Conservation (phyloP, 768 basidiomycete species). For the Gyrodon lividus region DNA sequence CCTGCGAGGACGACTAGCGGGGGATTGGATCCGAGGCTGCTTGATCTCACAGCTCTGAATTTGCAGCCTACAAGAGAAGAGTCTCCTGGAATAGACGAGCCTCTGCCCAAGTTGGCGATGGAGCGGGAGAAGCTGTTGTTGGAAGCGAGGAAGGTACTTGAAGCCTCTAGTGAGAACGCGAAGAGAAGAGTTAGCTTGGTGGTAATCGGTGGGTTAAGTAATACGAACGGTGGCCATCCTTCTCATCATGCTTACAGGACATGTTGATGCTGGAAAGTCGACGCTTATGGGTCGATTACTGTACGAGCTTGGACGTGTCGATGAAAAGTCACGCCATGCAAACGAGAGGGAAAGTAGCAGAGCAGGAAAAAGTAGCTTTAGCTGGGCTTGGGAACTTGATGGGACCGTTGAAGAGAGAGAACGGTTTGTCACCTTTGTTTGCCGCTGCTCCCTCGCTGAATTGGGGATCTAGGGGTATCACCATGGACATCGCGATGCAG, state of each 20-base stretch:
- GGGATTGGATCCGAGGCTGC: conserved; percentile 51
- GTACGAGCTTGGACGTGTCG: conserved; percentile 87
- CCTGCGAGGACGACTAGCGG: conserved; percentile 34
- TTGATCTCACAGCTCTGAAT: conserved; percentile 78
- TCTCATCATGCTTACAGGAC: conserved; percentile 53
- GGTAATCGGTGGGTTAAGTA: conserved; percentile 70
- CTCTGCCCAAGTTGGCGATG: conserved; percentile 62
- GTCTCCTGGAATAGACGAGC: conserved; percentile 38
- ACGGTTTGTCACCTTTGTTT: conserved; percentile 50
- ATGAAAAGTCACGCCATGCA: conserved; percentile 77
- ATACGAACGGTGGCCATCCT: neutral
- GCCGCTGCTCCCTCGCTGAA: conserved; percentile 9
- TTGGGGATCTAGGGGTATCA: conserved; percentile 71
- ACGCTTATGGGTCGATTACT: conserved; percentile 94
- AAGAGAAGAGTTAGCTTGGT: conserved; percentile 83
- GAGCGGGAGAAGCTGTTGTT: conserved; percentile 82
- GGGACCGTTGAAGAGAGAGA: conserved; percentile 91
- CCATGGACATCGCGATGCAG: conserved; percentile 94
- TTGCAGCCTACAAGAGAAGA: conserved; percentile 49
- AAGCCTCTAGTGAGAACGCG: conserved; percentile 44
- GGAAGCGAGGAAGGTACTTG: conserved; percentile 62
- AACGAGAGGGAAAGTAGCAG: conserved; percentile 90
- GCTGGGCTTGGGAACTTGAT: conserved; percentile 98
- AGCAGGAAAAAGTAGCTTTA: conserved; percentile 92
- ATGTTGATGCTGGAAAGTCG: conserved; percentile 98